Conservation (phyloP, 257 asterid species). For the Solanum chaucha region DNA sequence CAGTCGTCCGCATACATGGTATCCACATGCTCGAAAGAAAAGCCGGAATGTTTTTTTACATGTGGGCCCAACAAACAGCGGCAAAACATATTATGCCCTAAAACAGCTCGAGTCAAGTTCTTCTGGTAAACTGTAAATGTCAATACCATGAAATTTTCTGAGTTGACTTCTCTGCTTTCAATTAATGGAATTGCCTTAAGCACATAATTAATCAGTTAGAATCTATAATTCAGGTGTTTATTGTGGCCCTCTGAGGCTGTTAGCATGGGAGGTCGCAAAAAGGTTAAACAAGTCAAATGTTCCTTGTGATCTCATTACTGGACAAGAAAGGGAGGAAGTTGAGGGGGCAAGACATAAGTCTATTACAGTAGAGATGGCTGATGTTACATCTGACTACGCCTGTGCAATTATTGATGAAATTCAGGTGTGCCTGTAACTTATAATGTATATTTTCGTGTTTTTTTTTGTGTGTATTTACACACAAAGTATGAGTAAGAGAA, state of each 20-base stretch:
- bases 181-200: not conserved
- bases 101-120: slow-evolving; percentile 67
- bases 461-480: not conserved
- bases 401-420: slow-evolving; percentile 97
- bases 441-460: not conserved
- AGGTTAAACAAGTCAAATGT: slow-evolving; percentile 79
- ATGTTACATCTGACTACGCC: slow-evolving; percentile 47
- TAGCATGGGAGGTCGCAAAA: slow-evolving; percentile 97
- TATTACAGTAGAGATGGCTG: slow-evolving; percentile 95
- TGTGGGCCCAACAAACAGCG: slow-evolving; percentile 98
- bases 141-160: not conserved
- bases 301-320: slow-evolving; percentile 91
- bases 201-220: not conserved
- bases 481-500: not conserved
- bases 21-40: slow-evolving; percentile 74
- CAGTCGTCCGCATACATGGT: slow-evolving; percentile 91
- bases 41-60: slow-evolving; percentile 63
- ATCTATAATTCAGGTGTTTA: slow-evolving; percentile 51
- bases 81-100: slow-evolving; percentile 84
- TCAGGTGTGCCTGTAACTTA: slow-evolving; percentile 41
- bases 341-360: slow-evolving; percentile 87
- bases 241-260: slow-evolving; percentile 94
- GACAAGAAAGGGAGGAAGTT: slow-evolving; percentile 87
- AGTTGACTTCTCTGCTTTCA: slow-evolving; percentile 1
- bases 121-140: slow-evolving; percentile 40